These are phyloP conservation scores for Botrytis cinerea DNA, from an alignment of 2,329 filamentous ascomycete genomes.

Conservation along the genomic window DNA sequence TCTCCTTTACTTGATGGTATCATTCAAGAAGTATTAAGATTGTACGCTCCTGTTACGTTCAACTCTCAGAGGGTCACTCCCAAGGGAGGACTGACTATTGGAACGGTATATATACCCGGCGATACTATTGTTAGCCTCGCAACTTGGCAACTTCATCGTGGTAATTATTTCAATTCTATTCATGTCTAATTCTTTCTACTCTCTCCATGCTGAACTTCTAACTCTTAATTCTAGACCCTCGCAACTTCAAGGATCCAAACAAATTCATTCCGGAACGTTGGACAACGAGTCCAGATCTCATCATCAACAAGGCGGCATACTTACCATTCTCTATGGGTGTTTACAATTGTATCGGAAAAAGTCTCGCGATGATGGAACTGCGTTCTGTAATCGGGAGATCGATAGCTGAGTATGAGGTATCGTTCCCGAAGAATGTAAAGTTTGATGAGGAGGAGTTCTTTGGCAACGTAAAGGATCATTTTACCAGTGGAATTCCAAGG, in stretches of 20 bases:
- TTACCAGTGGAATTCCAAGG: background rate
- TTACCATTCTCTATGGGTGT: constrained; percentile 35
- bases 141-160: constrained; percentile 27
- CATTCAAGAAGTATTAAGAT: constrained; percentile 31
- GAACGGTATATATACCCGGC: constrained; percentile 1
- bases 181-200: background rate
- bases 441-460: background rate
- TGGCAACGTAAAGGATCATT: background rate
- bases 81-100: background rate
- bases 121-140: constrained; percentile 24
- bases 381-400: constrained; percentile 34
- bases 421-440: background rate
- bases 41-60: constrained; percentile 28
- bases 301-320: constrained; percentile 36
- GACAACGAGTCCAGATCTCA: constrained; percentile 31
- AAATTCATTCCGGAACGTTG: constrained; percentile 42
- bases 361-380: constrained; percentile 41
- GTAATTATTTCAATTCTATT: constrained; percentile 10
- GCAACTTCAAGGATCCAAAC: constrained; percentile 28
- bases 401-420: background rate
- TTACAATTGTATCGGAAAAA: constrained; percentile 40
- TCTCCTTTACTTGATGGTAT: constrained; percentile 17
- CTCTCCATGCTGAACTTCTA: background rate
- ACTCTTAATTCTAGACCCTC: background rate
- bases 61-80: constrained; percentile 26